A percentile compares a stretch with the other conserved stretches of the same genome.
phyloP scores from a whole-genome alignment of 352 stramenopile species.

The Phytophthora citrophthora region DNA sequence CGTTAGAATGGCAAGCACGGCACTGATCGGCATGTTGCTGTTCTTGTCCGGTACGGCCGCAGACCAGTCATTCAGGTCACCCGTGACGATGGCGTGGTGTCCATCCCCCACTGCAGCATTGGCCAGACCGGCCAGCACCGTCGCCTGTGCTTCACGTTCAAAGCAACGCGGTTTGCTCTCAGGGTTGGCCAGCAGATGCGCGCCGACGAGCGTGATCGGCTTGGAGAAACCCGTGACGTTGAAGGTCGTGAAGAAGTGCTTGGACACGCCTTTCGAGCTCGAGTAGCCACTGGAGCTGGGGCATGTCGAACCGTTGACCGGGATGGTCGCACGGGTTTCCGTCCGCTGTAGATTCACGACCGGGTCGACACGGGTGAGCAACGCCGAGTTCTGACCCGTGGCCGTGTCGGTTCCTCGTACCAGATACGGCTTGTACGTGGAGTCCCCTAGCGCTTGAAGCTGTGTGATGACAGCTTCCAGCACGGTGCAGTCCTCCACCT shows the following conservation, averaged over 20 bases:
- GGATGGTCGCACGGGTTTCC: constrained; percentile 36
- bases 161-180: constrained; percentile 60
- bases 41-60: constrained; percentile 59
- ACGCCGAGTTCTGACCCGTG: constrained; percentile 70
- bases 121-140: constrained; percentile 51
- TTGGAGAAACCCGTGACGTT: constrained; percentile 69
- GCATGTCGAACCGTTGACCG: constrained; percentile 63
- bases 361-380: constrained; percentile 72
- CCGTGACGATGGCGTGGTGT: constrained; percentile 69
- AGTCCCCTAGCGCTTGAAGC: constrained; percentile 51
- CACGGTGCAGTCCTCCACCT: constrained; percentile 66
- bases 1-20: constrained; percentile 54
- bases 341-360: constrained; percentile 53
- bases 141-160: constrained; percentile 69
- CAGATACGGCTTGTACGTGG: constrained; percentile 70
- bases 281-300: constrained; percentile 45
- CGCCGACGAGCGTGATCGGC: constrained; percentile 67
- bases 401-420: constrained; percentile 62
- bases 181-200: constrained; percentile 69
- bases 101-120: constrained; percentile 46
- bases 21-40: constrained; percentile 63
- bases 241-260: constrained; percentile 80
- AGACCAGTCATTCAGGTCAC: constrained; percentile 78
- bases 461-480: constrained; percentile 59
- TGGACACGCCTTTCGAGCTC: constrained; percentile 59